Evolutionary conservation across 345 rosid species (phyloP), one percentile per base, ranked within the genome.

Genomic region (Populus deltoides): DNA sequence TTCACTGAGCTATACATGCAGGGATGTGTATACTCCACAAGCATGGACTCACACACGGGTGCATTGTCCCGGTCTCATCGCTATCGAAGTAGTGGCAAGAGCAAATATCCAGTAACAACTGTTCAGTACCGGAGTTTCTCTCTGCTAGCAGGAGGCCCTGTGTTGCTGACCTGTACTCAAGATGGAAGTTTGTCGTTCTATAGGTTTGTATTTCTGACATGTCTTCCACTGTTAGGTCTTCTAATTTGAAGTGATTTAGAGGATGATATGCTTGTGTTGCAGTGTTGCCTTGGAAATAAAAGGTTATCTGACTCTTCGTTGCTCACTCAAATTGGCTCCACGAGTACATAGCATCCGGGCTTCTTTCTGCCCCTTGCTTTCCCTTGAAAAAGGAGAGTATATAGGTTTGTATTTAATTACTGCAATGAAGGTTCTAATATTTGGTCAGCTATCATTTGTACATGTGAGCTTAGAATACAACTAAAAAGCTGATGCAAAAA

Each of bases 101-200:
- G 77, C 83, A 92, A 89, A 82, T 88, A 88, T 77, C 90, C 94
- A 16, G 91, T 93, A 68, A 90, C 98, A 77, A 90, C 97, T 18
- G 89, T 96, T 75, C 90, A 93, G 85, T 96, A 93, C 81, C 88
- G 97, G 74, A 96, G 98, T 86, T 92, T 96, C 88, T 96, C 98
- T 74, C 88, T 93, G 39, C 85, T 96, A 79, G 92, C 99, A 20
- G 85, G 88, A 27, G 97, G 98, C 15, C 99, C 99, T 67, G 98
- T 96, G 78, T 84, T 96, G 71, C 91, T 96, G 77, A 85, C 98
- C 20, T 96, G 98, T 76, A 89, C 89, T 81, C 97, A 90, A 81
- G 98, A 96, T 38, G 98, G 99, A 80, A 91, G 81, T 84, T 84
- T 96, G 78, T 89, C 93, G 71, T 96, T 93, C 89, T 96, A 91